These are phyloP conservation scores for Carex myosuroides DNA, from an alignment of 176 grass and related monocot genomes.

Conservation along the genomic window DNA sequence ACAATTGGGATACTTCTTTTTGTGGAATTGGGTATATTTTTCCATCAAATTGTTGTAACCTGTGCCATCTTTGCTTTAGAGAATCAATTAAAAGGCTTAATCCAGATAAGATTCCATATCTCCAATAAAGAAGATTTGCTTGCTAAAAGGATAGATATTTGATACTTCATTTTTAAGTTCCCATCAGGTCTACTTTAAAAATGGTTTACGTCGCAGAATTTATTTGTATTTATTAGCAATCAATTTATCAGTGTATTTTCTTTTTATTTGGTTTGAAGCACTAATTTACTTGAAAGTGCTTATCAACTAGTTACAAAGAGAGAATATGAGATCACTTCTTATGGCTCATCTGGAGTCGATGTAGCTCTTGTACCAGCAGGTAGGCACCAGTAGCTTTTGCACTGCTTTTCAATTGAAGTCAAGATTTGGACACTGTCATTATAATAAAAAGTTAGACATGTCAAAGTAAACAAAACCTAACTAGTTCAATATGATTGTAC, in stretches of 20 bases:
- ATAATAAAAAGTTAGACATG: constrained; percentile 13
- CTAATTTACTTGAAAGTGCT: neutral
- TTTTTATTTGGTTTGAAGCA: neutral
- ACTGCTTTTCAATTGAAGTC: constrained; percentile 5
- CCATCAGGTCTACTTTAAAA: neutral
- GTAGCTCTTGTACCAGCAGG: neutral
- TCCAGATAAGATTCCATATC: constrained; percentile 18
- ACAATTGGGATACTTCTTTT: constrained; percentile 1
- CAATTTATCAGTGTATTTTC: neutral
- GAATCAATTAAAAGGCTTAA: constrained; percentile 12
- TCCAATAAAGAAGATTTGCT: constrained; percentile 14
- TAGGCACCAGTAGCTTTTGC: constrained; percentile 6
- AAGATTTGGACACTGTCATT: constrained; percentile 17
- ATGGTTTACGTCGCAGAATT: neutral
- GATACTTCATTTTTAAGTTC: constrained; percentile 19
- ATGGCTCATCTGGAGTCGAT: neutral
- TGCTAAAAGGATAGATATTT: neutral
- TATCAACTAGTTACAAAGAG: constrained; percentile 17
- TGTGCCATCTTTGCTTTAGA: constrained; percentile 12
- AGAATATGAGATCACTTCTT: neutral
- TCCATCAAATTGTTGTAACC: constrained; percentile 9
- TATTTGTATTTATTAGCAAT: neutral
- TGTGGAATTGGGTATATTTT: constrained; percentile 22
- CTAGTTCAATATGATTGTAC: constrained; percentile 16
- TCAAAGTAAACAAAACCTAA: constrained; percentile 12